Evolutionary conservation across 495 filamentous ascomycete species (phyloP), one percentile per base, ranked within the genome.

Genomic region (Penicillium pancosmium): DNA sequence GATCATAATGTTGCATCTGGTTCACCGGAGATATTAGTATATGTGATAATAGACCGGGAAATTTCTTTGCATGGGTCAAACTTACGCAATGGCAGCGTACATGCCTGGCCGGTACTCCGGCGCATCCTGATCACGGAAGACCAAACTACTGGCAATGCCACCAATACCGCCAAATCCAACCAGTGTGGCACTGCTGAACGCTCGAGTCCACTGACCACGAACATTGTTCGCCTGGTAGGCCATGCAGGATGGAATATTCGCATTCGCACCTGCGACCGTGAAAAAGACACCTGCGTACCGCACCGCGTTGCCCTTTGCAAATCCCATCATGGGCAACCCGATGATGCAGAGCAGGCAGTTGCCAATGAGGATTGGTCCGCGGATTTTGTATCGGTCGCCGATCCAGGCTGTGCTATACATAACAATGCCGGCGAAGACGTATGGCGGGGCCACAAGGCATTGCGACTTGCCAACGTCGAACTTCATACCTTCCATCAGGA

Each of bases 241-340:
- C 78, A 89, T 71, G 6, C 72, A 70, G 3, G 72, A 56, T n/a
- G 77, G 86, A 36, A 87, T 79, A 65, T 87, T 88, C 15, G 84
- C 77, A 68, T 88, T 89, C 47, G 77, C 76, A 13, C 81, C 81
- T 4, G 82, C 81, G 1, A 83, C 84, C 34, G 79, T 77, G 36
- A 89, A 70, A 75, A 89, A 90, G 21, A 86, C 81, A 38, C 86
- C 86, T 52, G 86, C 82, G 67, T 88, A 89, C 34, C 82, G 82
- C 8, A 77, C 80, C 10, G 73, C 79, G 19, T 77, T 61, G 57
- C 73, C 77, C 12, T 64, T 56, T 33, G 75, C 70, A 67, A 84
- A 89, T 1, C 80, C 83, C 66, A 80, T 82, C 65, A 84, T 73
- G 0, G 76, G 73, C 10, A 86, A 70, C 0, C 83, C 83, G 51